Evolutionary conservation across 768 basidiomycete genomes (phyloP), one percentile per base, ranked within the genome.

Genomic region (Auricularia sp.): DNA sequence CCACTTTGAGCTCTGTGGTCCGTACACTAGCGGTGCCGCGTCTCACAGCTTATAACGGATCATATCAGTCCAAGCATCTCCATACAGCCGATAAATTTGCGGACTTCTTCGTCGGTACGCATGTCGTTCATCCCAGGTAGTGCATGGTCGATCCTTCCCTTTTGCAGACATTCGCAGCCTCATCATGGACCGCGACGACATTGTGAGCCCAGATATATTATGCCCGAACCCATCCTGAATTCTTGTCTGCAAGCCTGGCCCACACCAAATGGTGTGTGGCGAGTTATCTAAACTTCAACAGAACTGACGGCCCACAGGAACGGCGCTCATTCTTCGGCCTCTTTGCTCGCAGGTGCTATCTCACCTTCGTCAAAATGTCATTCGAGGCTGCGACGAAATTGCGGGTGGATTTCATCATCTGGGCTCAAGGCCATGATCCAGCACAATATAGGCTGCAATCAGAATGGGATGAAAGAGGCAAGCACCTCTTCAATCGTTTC

Each of bases 241-340:
- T 29, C 1, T 29, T 29, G 29, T 29, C 29, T 29, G 65, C 36
- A 11, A 47, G 58, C 47, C 37, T 10, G 34, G 54, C 14, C 47
- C 62, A 62, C 61, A 65, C 54, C 34, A 64, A 51, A 58, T 65
- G 13, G 70, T 68, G 45, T 35, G 39, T 14, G 13, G 39, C 39
- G 13, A 7, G 39, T 29, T 42, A 42, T 44, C 33, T 45, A n/a
- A 37, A 18, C 24, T 24, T 59, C 34, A 29, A 13, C 59, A 8
- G 11, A 16, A 21, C 16, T 24, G 1, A 59, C 13, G 6, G 16
- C 34, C 7, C 13, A 61, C 24, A 92, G 91, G 79, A 79, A 63
- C 85, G 88, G 34, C 85, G 89, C 21, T 93, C 92, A 2, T 75
- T 90, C 24, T 89, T 92, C 72, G 92, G 90, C 2, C 90, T 85